Percentiles rank a stretch among this genome's conserved stretches.
Evolutionary conservation across 2,329 filamentous ascomycete genomes (phyloP).

Genomic region (Tympanopsis confertula): DNA sequence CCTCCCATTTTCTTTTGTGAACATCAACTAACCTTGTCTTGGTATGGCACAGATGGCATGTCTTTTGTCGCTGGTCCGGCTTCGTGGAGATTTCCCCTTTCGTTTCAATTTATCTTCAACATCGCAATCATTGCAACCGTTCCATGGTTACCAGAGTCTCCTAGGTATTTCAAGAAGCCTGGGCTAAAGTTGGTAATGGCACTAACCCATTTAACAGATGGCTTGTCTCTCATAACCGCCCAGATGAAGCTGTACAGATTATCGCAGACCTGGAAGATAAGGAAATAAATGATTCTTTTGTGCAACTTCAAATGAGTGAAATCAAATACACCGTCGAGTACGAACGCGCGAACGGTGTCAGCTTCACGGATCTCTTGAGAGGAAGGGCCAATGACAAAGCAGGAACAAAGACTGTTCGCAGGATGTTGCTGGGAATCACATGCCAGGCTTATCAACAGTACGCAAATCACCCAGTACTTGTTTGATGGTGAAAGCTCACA

Average conservation of each 20-base stretch:
- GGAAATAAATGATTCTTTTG: constrained; percentile 10
- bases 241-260: constrained; percentile 25
- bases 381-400: constrained; percentile 28
- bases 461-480: constrained; percentile 31
- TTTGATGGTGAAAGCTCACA: constrained; percentile 14
- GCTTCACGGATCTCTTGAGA: constrained; percentile 34
- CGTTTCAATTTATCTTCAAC: constrained; percentile 2
- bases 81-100: constrained; percentile 4
- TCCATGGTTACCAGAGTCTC: constrained; percentile 2
- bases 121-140: background rate
- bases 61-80: constrained; percentile 11
- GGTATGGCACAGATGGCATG: too few relatives aligned
- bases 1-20: too few relatives aligned
- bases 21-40: too few relatives aligned
- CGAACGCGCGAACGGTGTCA: constrained; percentile 28
- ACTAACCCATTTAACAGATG: constrained; percentile 6
- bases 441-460: constrained; percentile 37
- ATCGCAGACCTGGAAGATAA: constrained; percentile 15
- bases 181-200: constrained; percentile 2
- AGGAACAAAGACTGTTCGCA: constrained; percentile 34
- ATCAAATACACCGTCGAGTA: constrained; percentile 17
- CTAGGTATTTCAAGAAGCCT: background rate
- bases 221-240: constrained; percentile 14
- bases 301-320: constrained; percentile 13
- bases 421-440: constrained; percentile 38